These are phyloP conservation scores for Aspergillus haitiensis DNA, from an alignment of 495 filamentous ascomycete species.

Conservation along the genomic window DNA sequence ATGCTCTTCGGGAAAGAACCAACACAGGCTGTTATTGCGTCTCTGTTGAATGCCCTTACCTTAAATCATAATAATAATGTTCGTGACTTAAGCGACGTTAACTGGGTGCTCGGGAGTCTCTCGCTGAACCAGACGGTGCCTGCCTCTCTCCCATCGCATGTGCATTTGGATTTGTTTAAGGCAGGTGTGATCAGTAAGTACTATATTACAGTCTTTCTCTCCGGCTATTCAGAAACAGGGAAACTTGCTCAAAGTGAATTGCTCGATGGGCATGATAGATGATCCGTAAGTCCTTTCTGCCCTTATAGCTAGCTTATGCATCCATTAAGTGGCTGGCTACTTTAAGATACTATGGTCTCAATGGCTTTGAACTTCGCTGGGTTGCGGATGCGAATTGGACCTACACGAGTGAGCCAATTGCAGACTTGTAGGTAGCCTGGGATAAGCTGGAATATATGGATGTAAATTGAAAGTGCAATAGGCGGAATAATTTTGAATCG, in stretches of 20 bases:
- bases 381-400: conserved; percentile 62
- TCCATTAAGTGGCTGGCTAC: not conserved
- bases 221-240: not conserved
- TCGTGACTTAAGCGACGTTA: conserved; percentile 50
- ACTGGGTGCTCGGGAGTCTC: conserved; percentile 58
- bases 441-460: not conserved
- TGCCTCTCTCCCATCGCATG: conserved; percentile 61
- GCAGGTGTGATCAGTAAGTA: conserved; percentile 49
- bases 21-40: conserved; percentile 21
- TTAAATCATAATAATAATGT: conserved; percentile 34
- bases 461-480: conserved; percentile 14
- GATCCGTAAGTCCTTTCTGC: conserved; percentile 47
- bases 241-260: not conserved
- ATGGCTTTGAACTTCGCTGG: conserved; percentile 65
- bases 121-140: conserved; percentile 56
- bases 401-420: conserved; percentile 55
- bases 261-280: conserved; percentile 24
- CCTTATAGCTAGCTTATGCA: not conserved
- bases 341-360: conserved; percentile 52
- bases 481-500: conserved; percentile 27
- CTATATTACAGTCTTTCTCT: not conserved
- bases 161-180: conserved; percentile 59
- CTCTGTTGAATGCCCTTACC: conserved; percentile 19
- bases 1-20: conserved; percentile 26
- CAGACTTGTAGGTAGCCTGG: conserved; percentile 42